Evolutionary conservation across 2,329 filamentous ascomycete genomes (phyloP).

Genomic region (Curvularia lunata): DNA sequence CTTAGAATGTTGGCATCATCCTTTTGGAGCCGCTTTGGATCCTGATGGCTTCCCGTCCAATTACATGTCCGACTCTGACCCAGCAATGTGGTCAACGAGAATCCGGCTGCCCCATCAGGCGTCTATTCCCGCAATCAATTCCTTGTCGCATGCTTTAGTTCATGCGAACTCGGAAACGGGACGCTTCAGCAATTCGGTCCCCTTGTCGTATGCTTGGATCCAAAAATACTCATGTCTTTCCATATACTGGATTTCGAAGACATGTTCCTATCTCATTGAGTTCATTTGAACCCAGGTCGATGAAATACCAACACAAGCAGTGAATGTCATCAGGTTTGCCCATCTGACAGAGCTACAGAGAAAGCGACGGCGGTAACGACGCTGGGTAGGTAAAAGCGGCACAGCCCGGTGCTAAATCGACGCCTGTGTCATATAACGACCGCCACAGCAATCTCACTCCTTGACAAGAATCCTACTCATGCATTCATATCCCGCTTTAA

Average conservation of each 20-base stretch:
- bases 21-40: background rate
- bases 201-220: no score
- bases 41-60: background rate
- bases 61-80: background rate
- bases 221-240: no score
- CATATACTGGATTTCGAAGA: background rate
- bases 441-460: background rate
- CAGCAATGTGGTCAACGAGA: background rate
- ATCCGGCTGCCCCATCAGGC: constrained; percentile 3
- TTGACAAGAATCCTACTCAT: background rate
- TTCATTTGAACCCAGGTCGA: background rate
- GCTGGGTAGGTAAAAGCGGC: background rate
- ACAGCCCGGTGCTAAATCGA: background rate
- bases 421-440: background rate
- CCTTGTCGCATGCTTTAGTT: background rate
- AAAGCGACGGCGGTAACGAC: background rate
- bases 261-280: background rate
- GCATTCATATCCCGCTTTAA: background rate
- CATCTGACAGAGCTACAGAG: background rate
- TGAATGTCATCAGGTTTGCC: no score
- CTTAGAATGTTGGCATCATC: background rate
- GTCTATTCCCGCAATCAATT: background rate
- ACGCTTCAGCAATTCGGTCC: background rate
- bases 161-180: background rate
- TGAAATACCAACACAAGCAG: no score